A percentile compares a stretch with the other conserved stretches of the same genome.
phyloP scores from a whole-genome alignment of 2,329 filamentous ascomycete genomes.

The Dactylellina cionopaga region DNA sequence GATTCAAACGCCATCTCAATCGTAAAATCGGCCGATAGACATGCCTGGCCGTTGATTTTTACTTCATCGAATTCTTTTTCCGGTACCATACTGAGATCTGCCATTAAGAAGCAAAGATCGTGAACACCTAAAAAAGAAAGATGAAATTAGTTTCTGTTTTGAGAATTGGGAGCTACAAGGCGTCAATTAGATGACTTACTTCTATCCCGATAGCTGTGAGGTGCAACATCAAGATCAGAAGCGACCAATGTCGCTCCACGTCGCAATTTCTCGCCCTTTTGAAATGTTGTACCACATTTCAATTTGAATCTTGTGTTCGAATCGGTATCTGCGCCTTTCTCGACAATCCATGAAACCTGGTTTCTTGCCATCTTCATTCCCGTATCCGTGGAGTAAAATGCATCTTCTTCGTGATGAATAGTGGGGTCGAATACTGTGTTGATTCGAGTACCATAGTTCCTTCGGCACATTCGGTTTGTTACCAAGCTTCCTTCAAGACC shows the following conservation, averaged over 20 bases:
- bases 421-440: slow-evolving; percentile 47
- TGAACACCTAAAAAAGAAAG: slow-evolving; percentile 27
- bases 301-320: slow-evolving; percentile 45
- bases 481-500: slow-evolving; percentile 44
- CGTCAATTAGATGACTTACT: slow-evolving; percentile 44
- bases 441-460: slow-evolving; percentile 49
- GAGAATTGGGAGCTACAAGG: not conserved
- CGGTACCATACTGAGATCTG: slow-evolving; percentile 42
- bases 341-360: slow-evolving; percentile 51
- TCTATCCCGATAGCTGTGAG: slow-evolving; percentile 45
- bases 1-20: slow-evolving; percentile 51
- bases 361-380: slow-evolving; percentile 52
- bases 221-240: slow-evolving; percentile 40
- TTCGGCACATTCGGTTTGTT: slow-evolving; percentile 44
- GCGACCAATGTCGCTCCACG: slow-evolving; percentile 47
- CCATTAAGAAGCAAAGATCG: slow-evolving; percentile 50
- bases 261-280: slow-evolving; percentile 49
- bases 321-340: slow-evolving; percentile 47
- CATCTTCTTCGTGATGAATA: slow-evolving; percentile 49
- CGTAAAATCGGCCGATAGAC: slow-evolving; percentile 40
- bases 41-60: slow-evolving; percentile 42
- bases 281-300: slow-evolving; percentile 50
- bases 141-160: not conserved
- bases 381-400: slow-evolving; percentile 48
- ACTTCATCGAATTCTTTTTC: slow-evolving; percentile 42